These are phyloP conservation scores for Colletotrichum spinosum DNA, from an alignment of 2,329 filamentous ascomycete species.

Conservation along the genomic window DNA sequence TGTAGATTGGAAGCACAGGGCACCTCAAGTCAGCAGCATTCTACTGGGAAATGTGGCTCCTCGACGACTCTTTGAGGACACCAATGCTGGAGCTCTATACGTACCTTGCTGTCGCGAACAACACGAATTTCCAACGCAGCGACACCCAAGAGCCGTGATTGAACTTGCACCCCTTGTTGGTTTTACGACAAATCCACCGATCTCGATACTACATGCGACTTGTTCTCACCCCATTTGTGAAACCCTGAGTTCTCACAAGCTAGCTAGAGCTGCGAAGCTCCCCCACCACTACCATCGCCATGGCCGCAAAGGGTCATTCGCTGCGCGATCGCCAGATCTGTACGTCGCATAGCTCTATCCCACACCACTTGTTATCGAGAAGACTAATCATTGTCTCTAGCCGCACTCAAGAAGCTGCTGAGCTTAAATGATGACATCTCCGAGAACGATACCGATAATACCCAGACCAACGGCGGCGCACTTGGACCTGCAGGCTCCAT, in stretches of 20 bases:
- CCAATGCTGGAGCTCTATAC: conserved; percentile 36
- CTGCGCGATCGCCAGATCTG: conserved; percentile 65
- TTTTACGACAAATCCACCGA: neutral
- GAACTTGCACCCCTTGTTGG: neutral
- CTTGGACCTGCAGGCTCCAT: conserved; percentile 80
- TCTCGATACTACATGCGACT: conserved; percentile 16
- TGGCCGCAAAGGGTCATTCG: conserved; percentile 60
- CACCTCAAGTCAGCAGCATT: conserved; percentile 20
- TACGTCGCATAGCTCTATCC: conserved; percentile 41
- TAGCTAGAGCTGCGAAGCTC: conserved; percentile 37
- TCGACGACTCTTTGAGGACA: conserved; percentile 36
- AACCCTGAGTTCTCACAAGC: conserved; percentile 21
- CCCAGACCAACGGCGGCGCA: conserved; percentile 68
- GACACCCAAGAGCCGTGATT: conserved; percentile 11
- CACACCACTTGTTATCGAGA: neutral
- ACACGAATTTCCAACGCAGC: conserved; percentile 13
- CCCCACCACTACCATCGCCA: conserved; percentile 43
- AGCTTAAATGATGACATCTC: conserved; percentile 86
- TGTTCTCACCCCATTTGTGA: neutral
- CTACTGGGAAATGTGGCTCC: conserved; percentile 36
- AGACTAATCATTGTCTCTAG: conserved; percentile 55
- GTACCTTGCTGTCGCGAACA: conserved; percentile 33
- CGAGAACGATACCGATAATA: conserved; percentile 71
- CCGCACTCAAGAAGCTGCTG: conserved; percentile 93
- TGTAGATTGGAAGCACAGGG: conserved; percentile 22